Percentiles rank a stretch among this genome's conserved stretches.
Conservation (phyloP, 2,329 filamentous ascomycete species). For the Xylaria sp. region DNA sequence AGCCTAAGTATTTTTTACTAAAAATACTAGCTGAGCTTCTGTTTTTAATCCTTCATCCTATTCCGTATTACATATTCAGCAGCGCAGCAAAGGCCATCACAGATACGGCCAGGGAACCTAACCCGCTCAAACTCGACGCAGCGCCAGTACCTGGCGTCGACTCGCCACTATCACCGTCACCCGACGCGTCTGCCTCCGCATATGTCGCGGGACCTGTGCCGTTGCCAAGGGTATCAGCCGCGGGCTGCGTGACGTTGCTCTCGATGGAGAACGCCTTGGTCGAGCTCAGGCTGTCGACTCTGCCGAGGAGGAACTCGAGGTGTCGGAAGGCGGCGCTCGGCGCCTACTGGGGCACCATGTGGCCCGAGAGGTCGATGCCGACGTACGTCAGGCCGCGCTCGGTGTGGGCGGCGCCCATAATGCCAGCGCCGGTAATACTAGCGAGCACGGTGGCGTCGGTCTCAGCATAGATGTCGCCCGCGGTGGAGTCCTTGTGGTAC, state of each 20-base stretch:
- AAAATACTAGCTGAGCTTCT: not conserved
- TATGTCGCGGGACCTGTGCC: slow-evolving; percentile 36
- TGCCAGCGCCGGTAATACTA: slow-evolving; percentile 65
- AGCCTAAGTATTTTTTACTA: not conserved
- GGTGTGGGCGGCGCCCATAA: slow-evolving; percentile 72
- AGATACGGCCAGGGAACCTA: not conserved
- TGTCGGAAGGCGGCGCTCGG: slow-evolving; percentile 73
- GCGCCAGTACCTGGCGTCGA: not conserved
- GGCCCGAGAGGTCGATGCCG: slow-evolving; percentile 66
- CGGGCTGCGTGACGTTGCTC: slow-evolving; percentile 35
- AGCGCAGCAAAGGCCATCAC: not conserved
- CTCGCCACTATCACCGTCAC: not conserved
- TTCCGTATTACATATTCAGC: slow-evolving; percentile 12
- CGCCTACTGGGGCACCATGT: slow-evolving; percentile 72
- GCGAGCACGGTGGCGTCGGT: slow-evolving; percentile 37
- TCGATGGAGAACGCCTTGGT: slow-evolving; percentile 39
- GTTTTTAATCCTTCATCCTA: not conserved
- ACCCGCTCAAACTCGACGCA: not conserved
- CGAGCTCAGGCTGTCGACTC: slow-evolving; percentile 55
- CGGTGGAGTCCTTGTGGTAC: slow-evolving; percentile 54
- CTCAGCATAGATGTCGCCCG: slow-evolving; percentile 34
- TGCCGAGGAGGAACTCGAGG: slow-evolving; percentile 76
- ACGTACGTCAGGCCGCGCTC: slow-evolving; percentile 79
- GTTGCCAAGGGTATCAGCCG: slow-evolving; percentile 35
- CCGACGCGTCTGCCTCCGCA: not conserved